Evolutionary conservation across 768 basidiomycete species (phyloP), one percentile per base, ranked within the genome.

Genomic region (Coprinellus micaceus): DNA sequence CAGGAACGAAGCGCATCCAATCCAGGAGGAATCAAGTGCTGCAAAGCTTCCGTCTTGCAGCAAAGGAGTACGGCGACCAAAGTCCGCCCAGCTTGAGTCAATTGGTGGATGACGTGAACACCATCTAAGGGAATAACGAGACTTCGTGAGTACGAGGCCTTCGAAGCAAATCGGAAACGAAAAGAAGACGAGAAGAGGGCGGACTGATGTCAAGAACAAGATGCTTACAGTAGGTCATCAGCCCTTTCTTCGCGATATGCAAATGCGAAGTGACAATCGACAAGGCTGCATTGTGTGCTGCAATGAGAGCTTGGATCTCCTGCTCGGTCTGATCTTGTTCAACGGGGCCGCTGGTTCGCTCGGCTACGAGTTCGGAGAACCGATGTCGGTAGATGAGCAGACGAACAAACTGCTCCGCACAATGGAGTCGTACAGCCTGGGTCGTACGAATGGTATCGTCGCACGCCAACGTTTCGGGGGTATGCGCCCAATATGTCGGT

Each of bases 41-140:
- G 84, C 52, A 94, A 69, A 11, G 77, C 77, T 51, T 91, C 88
- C n/a, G 83, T 82, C 65, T 92, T 90, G 74, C 92, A 94, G 67
- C 91, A 91, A 50, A 96, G 77, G 24, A 96, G 77, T 58, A 95
- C 83, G 13, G 92, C 91, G 53, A 96, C 83, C 17, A 97, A 78
- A 2, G 94, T 94, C 49, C 94, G 83, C 7, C 94, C 94, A 22
- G 94, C 94, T 66, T 95, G 93, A 3, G 94, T 95, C 57, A 96
- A 76, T 69, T 97, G 94, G 67, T 97, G 94, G 45, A 97, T 96
- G 58, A 95, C 93, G 68, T 95, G 93, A 1, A 96, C 93, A 2
- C 94, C 94, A 69, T 94, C 92, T 94, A 51, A 21, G 64, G 6
- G 55, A 48, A 56, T 59, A 53, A 58, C 36, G 12, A 17, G 46